A percentile compares a stretch with the other conserved stretches of the same genome.
These are phyloP conservation scores for Ustilaginoidea virens DNA, from an alignment of 2,329 filamentous ascomycete species.

Conservation along the genomic window DNA sequence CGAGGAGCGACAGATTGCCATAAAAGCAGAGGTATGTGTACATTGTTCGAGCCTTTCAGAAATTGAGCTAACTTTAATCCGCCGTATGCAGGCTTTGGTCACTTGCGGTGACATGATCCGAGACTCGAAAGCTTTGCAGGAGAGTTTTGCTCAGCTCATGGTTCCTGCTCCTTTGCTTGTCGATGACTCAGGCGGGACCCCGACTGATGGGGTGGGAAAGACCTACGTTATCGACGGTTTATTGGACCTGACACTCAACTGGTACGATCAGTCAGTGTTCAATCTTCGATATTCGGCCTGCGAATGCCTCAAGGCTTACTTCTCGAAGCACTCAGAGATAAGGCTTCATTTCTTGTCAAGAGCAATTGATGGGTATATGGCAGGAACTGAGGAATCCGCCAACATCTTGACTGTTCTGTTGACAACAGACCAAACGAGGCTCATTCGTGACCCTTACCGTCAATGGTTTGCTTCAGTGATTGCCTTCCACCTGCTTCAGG, in stretches of 20 bases:
- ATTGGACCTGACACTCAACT: slow-evolving; percentile 63
- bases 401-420: slow-evolving; percentile 81
- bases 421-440: slow-evolving; percentile 42
- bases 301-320: slow-evolving; percentile 86
- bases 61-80: slow-evolving; percentile 2
- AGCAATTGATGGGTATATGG: slow-evolving; percentile 75
- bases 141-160: slow-evolving; percentile 75
- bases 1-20: slow-evolving; percentile 49
- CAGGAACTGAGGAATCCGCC: slow-evolving; percentile 64
- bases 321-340: slow-evolving; percentile 66
- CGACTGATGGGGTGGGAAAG: slow-evolving; percentile 36
- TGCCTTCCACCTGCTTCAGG: slow-evolving; percentile 70
- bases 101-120: slow-evolving; percentile 82
- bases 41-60: slow-evolving; percentile 3
- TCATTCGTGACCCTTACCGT: slow-evolving; percentile 67
- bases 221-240: slow-evolving; percentile 91
- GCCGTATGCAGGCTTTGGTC: slow-evolving; percentile 47
- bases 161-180: slow-evolving; percentile 45
- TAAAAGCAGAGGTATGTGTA: slow-evolving; percentile 58
- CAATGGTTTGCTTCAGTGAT: slow-evolving; percentile 82
- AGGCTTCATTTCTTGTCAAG: slow-evolving; percentile 72
- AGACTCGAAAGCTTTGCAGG: slow-evolving; percentile 65
- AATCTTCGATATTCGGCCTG: slow-evolving; percentile 74
- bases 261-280: slow-evolving; percentile 51
- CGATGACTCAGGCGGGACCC: slow-evolving; percentile 21